Percentiles rank a stretch among this genome's conserved stretches.
phyloP scores from a whole-genome alignment of 2,329 filamentous ascomycete genomes.

The Pseudogymnoascus sp. region DNA sequence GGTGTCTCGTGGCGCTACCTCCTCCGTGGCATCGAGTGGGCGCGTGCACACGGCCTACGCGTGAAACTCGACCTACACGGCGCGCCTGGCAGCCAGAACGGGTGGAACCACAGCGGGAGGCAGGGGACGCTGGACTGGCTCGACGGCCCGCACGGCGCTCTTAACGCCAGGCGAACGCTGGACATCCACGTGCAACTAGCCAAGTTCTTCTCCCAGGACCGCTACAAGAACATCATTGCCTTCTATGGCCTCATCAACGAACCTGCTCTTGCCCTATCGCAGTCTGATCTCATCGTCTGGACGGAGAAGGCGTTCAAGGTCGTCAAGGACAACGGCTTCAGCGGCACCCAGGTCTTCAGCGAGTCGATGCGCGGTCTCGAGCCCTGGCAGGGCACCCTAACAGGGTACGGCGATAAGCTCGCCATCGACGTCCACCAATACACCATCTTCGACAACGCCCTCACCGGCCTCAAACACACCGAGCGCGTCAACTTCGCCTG shows the following conservation, averaged over 20 bases:
- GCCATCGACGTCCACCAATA: conserved; percentile 96
- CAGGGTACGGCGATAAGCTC: conserved; percentile 59
- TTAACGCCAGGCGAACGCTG: conserved; percentile 74
- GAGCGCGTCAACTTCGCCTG: conserved; percentile 86
- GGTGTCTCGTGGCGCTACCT: conserved; percentile 91
- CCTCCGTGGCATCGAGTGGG: conserved; percentile 87
- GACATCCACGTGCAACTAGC: conserved; percentile 83
- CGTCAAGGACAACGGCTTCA: conserved; percentile 71
- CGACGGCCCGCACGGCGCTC: conserved; percentile 72
- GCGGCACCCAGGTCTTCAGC: conserved; percentile 72
- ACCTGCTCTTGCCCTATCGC: conserved; percentile 71
- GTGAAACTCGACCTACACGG: conserved; percentile 91
- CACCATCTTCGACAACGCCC: conserved; percentile 90
- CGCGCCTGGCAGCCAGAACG: conserved; percentile 90
- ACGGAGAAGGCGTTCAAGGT: conserved; percentile 65
- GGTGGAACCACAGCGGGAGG: conserved; percentile 92
- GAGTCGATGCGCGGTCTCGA: conserved; percentile 89
- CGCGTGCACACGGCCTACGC: conserved; percentile 81
- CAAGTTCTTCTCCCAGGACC: conserved; percentile 85
- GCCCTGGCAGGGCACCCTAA: conserved; percentile 84
- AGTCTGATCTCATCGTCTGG: conserved; percentile 68
- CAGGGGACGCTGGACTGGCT: conserved; percentile 80
- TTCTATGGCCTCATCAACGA: conserved; percentile 96
- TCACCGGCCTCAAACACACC: conserved; percentile 74
- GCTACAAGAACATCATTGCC: conserved; percentile 84